phyloP scores from a whole-genome alignment of 169 alveolate genomes.

The Plasmodium falciparum region DNA sequence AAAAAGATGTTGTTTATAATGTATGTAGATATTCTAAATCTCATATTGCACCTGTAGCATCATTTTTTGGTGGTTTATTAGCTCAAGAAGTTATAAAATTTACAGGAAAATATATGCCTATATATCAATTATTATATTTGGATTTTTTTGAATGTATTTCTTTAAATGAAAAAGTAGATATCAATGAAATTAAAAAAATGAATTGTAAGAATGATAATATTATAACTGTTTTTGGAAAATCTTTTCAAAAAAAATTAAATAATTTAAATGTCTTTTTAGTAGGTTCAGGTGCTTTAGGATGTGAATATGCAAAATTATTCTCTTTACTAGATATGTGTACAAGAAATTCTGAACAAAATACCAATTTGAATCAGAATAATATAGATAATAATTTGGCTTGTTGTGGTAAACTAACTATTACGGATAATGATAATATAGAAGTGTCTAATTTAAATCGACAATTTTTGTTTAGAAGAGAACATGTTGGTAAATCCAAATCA shows the following conservation, averaged over 20 bases:
- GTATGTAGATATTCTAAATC: constrained; percentile 88
- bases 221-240: constrained; percentile 82
- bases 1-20: constrained; percentile 87
- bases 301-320: constrained; percentile 97
- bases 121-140: constrained; percentile 96
- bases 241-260: constrained; percentile 78
- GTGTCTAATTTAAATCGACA: constrained; percentile 98
- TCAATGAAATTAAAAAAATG: constrained; percentile 65
- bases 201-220: constrained; percentile 80
- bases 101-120: constrained; percentile 99
- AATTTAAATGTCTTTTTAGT: constrained; percentile 85
- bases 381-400: background rate
- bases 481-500: constrained; percentile 86
- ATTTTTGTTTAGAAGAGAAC: constrained; percentile 96
- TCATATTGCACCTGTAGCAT: constrained; percentile 95
- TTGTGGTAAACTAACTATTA: constrained; percentile 92
- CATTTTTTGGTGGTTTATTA: constrained; percentile 98
- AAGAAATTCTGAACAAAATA: background rate
- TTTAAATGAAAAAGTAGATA: constrained; percentile 76
- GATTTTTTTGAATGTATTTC: constrained; percentile 94
- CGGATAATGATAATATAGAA: constrained; percentile 98
- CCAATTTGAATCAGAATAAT: no score
- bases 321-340: constrained; percentile 97
- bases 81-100: constrained; percentile 97
- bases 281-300: constrained; percentile 99